Base-by-base conservation (phyloP, 345 rosid species). In the Streptanthus diversifolius region DNA sequence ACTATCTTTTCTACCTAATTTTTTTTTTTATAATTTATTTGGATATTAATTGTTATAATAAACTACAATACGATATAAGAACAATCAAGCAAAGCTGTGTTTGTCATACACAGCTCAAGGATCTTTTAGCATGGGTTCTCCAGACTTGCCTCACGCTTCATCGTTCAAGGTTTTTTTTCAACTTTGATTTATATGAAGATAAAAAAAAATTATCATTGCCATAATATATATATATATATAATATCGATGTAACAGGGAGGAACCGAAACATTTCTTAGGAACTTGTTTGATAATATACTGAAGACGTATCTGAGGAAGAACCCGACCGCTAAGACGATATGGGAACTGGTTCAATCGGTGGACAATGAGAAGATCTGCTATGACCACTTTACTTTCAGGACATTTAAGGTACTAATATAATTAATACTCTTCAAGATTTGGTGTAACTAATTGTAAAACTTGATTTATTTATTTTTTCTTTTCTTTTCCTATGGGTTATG, bases 331-430 rank as follows among this genome's bases (percentile, higher is more conserved):
- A 86, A 87, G 61, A 80, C 90, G 10, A 78, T 87, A 25, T 73
- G 90, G 80, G 88, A 90, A 66, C 83, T 88, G 6, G 90, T 90
- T n/a, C 78, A 60, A 27, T 80, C 90, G 0, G 68, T 79, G 45
- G 89, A 82, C 27, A 82, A 78, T 8, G 83, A 81, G 17, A 79
- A 45, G 29, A 80, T 90, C 71, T 84, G 85, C 75, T 87, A 93
- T 65, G 98, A 93, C 68, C 97, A 90, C 80, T 49, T 93, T 39
- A 89, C 90, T 25, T 93, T 88, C 81, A 78, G 92, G 79, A 90
- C 96, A 8, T 84, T 93, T 11, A 93, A 93, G 90, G 97, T 93
- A 83, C 14, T 1, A 32, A 30, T 1, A 24, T 43, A n/a, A n/a
- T n/a, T n/a, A n/a, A n/a, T 17, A 18, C 40, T n/a, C 54, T 0